phyloP scores from a whole-genome alignment of 345 rosid genomes.

The Populus davidiana region DNA sequence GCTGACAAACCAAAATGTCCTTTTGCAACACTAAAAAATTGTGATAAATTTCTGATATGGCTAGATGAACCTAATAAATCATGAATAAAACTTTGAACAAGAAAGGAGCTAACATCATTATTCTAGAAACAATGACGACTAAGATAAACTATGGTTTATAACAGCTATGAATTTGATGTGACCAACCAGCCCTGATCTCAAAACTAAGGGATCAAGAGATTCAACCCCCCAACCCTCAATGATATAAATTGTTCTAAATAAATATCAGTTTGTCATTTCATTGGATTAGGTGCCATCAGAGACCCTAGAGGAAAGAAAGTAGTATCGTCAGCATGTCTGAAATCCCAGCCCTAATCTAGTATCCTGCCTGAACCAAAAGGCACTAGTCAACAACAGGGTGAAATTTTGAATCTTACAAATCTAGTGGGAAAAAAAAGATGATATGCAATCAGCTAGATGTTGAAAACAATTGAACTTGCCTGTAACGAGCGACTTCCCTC shows the following conservation, averaged over 20 bases:
- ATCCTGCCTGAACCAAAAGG: background rate
- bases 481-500: slow-evolving; percentile 30
- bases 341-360: background rate
- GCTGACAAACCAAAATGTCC: background rate
- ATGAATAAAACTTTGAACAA: background rate
- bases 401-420: background rate
- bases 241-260: too few relatives aligned
- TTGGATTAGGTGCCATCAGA: background rate
- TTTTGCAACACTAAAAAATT: background rate
- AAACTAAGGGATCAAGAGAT: too few relatives aligned
- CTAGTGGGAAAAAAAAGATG: background rate
- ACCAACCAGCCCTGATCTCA: too few relatives aligned
- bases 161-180: too few relatives aligned
- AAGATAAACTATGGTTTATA: too few relatives aligned
- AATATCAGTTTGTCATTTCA: too few relatives aligned
- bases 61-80: background rate
- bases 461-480: slow-evolving; percentile 33
- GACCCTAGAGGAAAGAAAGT: background rate
- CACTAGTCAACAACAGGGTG: background rate
- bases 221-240: too few relatives aligned
- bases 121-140: background rate
- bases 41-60: too few relatives aligned
- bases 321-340: background rate
- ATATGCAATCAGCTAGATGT: background rate
- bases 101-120: background rate